Evolutionary conservation across 2,329 filamentous ascomycete genomes (phyloP), one percentile per base, ranked within the genome.

Genomic region (Rhynchosporium agropyri): DNA sequence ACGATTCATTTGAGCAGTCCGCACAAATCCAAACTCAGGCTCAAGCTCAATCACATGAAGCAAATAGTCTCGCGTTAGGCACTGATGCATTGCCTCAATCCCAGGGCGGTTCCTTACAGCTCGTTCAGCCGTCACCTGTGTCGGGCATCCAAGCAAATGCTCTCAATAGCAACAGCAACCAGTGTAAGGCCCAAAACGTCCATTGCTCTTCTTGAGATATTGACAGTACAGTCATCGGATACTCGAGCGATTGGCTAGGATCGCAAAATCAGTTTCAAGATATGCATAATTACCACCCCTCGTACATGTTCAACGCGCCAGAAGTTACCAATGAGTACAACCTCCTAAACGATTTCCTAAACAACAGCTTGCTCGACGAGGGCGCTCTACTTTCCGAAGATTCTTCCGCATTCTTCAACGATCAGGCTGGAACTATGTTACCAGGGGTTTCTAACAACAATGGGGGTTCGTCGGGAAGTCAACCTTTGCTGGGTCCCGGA

Each of bases 321-420:
- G 95, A 99, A 78, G 91, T 97, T 71, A 93, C 90, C 65, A 95
- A 95, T 78, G 95, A 99, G 80, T 97, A 97, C 77, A 97, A 97
- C 75, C 81, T 98, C 58, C 86, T 99, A 74, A 96, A 96, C 80
- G 94, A 99, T 77, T 98, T 98, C 75, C 84, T 99, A 65, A 95
- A 93, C 76, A 96, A 88, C 69, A 96, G 91, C 74, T 80, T 97
- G 61, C 84, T 97, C 68, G 93, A 98, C 78, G 93, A 96, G 75
- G 86, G 85, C 65, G 86, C 86, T 58, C 83, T 89, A 63, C 86
- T 89, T 61, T 84, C 87, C 42, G 87, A 91, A 65, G 89, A 92
- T 67, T 80, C 82, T 67, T 81, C 84, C 61, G 82, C 85, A 13
- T 76, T 87, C 9, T 87, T 86, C 74, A 80, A 81, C 49, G 86